A percentile compares a stretch with the other conserved stretches of the same genome.
Conservation (phyloP, 371 early-diverging fungal species). For the Lichtheimia hyalospora region DNA sequence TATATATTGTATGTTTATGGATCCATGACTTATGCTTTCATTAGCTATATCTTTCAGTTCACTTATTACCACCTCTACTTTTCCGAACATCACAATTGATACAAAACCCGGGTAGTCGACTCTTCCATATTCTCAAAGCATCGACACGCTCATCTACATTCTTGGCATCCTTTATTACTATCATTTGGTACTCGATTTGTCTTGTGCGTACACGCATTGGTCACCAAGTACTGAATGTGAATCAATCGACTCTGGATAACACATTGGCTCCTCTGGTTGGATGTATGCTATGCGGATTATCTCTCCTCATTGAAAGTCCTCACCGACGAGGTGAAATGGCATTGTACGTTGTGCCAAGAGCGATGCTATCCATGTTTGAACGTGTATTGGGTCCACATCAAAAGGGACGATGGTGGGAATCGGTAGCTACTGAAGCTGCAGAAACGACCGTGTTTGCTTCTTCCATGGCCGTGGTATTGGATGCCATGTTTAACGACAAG, state of each 20-base stretch:
- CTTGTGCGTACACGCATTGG: constrained; percentile 53
- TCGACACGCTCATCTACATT: constrained; percentile 61
- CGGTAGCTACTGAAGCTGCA: constrained; percentile 23
- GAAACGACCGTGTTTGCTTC: constrained; percentile 41
- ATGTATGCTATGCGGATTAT: constrained; percentile 58
- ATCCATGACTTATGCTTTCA: neutral
- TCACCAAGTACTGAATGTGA: constrained; percentile 35
- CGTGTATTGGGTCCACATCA: constrained; percentile 44
- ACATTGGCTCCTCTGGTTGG: constrained; percentile 56
- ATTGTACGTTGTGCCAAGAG: constrained; percentile 60
- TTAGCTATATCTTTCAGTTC: constrained; percentile 63
- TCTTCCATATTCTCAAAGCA: constrained; percentile 45
- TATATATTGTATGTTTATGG: neutral
- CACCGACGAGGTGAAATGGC: constrained; percentile 68
- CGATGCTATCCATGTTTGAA: constrained; percentile 53
- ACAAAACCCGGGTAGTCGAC: constrained; percentile 27
- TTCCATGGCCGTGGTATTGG: constrained; percentile 38
- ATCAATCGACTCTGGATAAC: constrained; percentile 40
- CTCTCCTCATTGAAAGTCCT: constrained; percentile 58
- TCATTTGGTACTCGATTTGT: constrained; percentile 65
- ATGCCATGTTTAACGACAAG: constrained; percentile 44
- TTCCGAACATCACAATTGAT: constrained; percentile 46
- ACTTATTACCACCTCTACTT: constrained; percentile 57
- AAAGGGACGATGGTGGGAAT: constrained; percentile 39
- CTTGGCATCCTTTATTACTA: constrained; percentile 57